Conservation (phyloP, 75 land plant species). For the Sequoiadendron giganteum region DNA sequence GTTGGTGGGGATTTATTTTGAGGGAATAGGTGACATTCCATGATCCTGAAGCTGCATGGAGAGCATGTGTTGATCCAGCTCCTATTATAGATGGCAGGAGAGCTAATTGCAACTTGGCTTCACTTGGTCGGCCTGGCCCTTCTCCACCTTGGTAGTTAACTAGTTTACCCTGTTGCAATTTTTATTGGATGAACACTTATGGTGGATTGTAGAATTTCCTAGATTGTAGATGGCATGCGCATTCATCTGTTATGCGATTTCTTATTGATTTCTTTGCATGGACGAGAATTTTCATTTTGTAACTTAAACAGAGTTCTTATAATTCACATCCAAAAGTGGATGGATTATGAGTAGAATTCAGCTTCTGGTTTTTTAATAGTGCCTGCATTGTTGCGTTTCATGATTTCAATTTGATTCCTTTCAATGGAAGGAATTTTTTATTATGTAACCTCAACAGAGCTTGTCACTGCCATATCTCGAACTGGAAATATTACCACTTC, state of each 20-base stretch:
- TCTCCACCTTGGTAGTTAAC: constrained; percentile 31
- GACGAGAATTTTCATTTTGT: no score
- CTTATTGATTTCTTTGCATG: no score
- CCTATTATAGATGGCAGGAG: constrained; percentile 80
- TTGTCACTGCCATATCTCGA: no score
- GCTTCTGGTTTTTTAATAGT: no score
- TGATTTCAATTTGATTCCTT: not conserved
- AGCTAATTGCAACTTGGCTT: constrained; percentile 82
- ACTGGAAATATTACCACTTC: no score
- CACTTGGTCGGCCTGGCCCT: constrained; percentile 58
- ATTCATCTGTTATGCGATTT: no score
- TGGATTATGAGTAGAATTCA: no score
- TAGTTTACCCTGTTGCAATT: not conserved
- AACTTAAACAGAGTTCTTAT: no score
- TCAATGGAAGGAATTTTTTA: not conserved
- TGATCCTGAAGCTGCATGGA: constrained; percentile 70
- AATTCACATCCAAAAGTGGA: no score
- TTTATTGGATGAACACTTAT: no score
- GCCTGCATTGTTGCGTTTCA: no score
- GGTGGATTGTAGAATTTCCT: not conserved
- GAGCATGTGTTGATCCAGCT: constrained; percentile 64
- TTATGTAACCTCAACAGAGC: not conserved
- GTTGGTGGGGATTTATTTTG: constrained; percentile 22
- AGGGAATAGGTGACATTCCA: constrained; percentile 80
- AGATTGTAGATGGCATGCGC: not conserved